Conservation (phyloP, 495 filamentous ascomycete genomes). For the Xylaria grammica region DNA sequence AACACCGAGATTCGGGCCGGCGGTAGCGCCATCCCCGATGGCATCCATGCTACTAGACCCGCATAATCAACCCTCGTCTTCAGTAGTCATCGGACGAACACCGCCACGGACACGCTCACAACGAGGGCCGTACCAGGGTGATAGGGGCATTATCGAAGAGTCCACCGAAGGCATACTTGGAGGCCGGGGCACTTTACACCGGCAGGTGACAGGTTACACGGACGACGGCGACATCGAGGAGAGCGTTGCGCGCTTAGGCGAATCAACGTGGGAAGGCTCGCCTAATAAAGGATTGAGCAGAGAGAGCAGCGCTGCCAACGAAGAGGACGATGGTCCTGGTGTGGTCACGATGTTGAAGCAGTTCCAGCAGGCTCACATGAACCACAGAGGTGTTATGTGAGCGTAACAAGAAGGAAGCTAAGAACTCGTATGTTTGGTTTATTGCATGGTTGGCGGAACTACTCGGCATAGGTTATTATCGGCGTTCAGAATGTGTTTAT, state of each 20-base stretch:
- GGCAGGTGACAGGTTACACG: conserved; percentile 54
- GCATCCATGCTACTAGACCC: conserved; percentile 83
- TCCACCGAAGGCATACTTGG: conserved; percentile 54
- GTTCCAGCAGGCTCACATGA: conserved; percentile 83
- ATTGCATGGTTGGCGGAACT: conserved; percentile 1
- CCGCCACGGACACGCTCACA: conserved; percentile 46
- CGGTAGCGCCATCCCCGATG: conserved; percentile 58
- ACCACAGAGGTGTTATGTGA: conserved; percentile 53
- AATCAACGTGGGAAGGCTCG: conserved; percentile 61
- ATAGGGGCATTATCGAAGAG: conserved; percentile 54
- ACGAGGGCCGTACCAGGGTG: conserved; percentile 47
- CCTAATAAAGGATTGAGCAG: conserved; percentile 46
- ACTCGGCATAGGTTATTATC: background rate
- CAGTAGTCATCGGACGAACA: conserved; percentile 49
- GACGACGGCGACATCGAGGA: conserved; percentile 66
- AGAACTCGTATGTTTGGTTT: background rate
- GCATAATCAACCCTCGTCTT: conserved; percentile 77
- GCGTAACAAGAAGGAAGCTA: background rate
- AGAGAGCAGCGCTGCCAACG: conserved; percentile 44
- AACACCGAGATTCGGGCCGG: conserved; percentile 41
- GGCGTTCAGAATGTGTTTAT: conserved; percentile 14
- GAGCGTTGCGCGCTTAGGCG: conserved; percentile 48
- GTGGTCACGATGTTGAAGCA: conserved; percentile 89
- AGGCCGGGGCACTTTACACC: conserved; percentile 75
- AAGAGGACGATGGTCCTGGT: conserved; percentile 58